These are phyloP conservation scores for Coemansia sp. DNA, from an alignment of 192 early-diverging fungal species.

Conservation along the genomic window DNA sequence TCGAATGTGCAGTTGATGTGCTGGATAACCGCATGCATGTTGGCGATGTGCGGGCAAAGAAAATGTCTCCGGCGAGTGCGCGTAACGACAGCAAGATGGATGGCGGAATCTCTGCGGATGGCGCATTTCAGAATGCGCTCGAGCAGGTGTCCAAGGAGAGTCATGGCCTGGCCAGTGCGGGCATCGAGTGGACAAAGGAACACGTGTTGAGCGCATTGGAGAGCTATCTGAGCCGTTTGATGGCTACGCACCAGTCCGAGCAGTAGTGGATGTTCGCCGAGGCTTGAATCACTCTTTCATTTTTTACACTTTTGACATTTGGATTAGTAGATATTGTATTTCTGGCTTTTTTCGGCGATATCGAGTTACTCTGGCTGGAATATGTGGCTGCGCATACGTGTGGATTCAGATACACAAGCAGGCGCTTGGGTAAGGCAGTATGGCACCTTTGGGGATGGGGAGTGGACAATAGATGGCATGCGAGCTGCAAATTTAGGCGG, in stretches of 20 bases:
- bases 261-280: neutral
- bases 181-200: slow-evolving; percentile 43
- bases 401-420: neutral
- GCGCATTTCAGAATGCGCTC: slow-evolving; percentile 27
- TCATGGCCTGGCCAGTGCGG: neutral
- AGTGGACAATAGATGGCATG: slow-evolving; percentile 12
- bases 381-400: neutral
- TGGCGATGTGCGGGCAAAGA: neutral
- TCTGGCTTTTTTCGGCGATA: too few species aligned
- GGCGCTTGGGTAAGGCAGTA: neutral
- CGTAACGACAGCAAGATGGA: slow-evolving; percentile 47
- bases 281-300: neutral
- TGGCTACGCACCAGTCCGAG: neutral
- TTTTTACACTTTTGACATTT: neutral
- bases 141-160: slow-evolving; percentile 22
- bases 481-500: slow-evolving; percentile 38
- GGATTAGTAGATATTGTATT: neutral
- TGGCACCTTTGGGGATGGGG: neutral
- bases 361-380: too few species aligned
- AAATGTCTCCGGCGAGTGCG: neutral
- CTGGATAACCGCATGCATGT: slow-evolving; percentile 21
- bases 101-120: slow-evolving; percentile 7
- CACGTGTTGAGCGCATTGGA: slow-evolving; percentile 37
- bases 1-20: slow-evolving; percentile 40
- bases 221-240: slow-evolving; percentile 17